Base-by-base conservation (phyloP, 2,329 filamentous ascomycete genomes). In the Pseudogymnoascus sp. region DNA sequence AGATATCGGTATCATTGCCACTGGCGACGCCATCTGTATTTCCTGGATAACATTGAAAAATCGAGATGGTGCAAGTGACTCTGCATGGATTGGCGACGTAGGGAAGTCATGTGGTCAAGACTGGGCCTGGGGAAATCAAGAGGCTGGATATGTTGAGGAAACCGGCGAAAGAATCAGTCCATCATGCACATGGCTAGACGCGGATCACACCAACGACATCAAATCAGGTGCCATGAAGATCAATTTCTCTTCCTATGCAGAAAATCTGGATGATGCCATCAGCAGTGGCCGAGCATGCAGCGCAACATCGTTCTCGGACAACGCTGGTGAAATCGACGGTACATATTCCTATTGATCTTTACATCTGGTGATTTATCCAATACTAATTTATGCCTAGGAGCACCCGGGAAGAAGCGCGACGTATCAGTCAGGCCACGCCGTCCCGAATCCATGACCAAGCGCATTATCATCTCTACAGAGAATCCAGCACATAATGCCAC, bases 81-180 rank as follows among this genome's bases (percentile, higher is more conserved):
- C 41, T 29, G 41, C 41, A 29, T 47, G 41, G 41, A 47, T 47
- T 47, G 41, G 41, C 41, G 41, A 47, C 24, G 9, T 47, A 29
- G 41, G 41, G 15, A 47, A 47, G 41, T 47, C 41, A 29, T 47
- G 24, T 47, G 41, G 41, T 15, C 41, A 47, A 47, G 9, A 47
- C 24, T 47, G 41, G 41, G 41, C 41, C 41, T 47, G 41, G 41
- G 41, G 41, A 29, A 47, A 47, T 29, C 41, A 47, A 47, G 41
- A 47, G 10, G 41, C 41, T 29, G 24, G 41, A 47, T 47, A 47
- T 47, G 24, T 29, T 47, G 13, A 47, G 24, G 41, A 29, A 6
- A 47, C 41, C 7, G 41, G 41, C 41, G 13, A 47, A 47, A 15
- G 41, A 29, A 47, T 47, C 24, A 47, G 24, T 47, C 41, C 41